These are phyloP conservation scores for Sphagnum magellanicum DNA, from an alignment of 228 moss, liverwort and hornwort genomes.

Conservation along the genomic window DNA sequence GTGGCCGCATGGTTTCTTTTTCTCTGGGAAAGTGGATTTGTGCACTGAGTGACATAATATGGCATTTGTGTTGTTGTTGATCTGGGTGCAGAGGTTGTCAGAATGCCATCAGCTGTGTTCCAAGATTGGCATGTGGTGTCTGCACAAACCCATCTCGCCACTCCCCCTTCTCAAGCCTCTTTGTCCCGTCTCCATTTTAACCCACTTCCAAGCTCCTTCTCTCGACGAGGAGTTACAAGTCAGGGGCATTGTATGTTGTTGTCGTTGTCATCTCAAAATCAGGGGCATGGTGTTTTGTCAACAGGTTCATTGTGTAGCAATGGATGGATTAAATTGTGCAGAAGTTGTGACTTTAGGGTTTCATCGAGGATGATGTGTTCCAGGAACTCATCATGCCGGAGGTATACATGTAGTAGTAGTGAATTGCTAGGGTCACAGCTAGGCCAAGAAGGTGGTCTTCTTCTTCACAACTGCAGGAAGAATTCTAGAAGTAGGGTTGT, in stretches of 20 bases:
- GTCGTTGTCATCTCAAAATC: neutral
- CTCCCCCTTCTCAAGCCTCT: slow-evolving; percentile 28
- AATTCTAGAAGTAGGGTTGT: slow-evolving; percentile 19
- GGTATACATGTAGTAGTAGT: slow-evolving; percentile 18
- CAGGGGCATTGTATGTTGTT: slow-evolving; percentile 16
- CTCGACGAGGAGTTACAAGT: slow-evolving; percentile 6
- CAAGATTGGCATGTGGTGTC: slow-evolving; percentile 47
- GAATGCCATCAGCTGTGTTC: slow-evolving; percentile 57
- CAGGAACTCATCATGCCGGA: slow-evolving; percentile 17
- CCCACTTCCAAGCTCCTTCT: slow-evolving; percentile 15
- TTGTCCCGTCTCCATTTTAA: slow-evolving; percentile 5
- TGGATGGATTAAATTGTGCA: slow-evolving; percentile 15
- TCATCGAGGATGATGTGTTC: slow-evolving; percentile 1
- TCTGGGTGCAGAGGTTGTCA: slow-evolving; percentile 1
- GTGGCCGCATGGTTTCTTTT: too few species aligned
- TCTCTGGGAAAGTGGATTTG: too few species aligned
- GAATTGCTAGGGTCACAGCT: slow-evolving; percentile 36
- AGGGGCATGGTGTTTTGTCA: slow-evolving; percentile 7
- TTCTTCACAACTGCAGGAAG: slow-evolving; percentile 10
- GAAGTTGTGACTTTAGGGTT: slow-evolving; percentile 36
- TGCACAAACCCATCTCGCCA: slow-evolving; percentile 18
- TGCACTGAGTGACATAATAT: too few species aligned
- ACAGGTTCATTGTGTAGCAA: slow-evolving; percentile 13
- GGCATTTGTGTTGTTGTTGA: too few species aligned
- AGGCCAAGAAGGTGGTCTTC: slow-evolving; percentile 5